Conservation (phyloP, 2,329 filamentous ascomycete genomes). For the Fusarium brachygibbosum region DNA sequence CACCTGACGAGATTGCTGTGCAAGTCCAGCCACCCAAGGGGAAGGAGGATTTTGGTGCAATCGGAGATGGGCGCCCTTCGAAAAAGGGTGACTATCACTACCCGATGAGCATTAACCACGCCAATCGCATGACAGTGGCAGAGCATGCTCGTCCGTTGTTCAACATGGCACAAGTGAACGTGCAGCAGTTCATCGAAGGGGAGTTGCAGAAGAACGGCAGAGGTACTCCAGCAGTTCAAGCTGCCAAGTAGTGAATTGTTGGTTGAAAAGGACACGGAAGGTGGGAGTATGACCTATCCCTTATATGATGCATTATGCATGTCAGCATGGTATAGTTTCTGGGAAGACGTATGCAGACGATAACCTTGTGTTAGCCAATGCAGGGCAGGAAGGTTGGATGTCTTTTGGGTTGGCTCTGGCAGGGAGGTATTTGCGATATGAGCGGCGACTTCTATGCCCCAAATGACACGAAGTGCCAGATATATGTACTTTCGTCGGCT, state of each 20-base stretch:
- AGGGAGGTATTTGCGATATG: slow-evolving; percentile 24
- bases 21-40: slow-evolving; percentile 51
- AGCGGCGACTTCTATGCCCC: slow-evolving; percentile 13
- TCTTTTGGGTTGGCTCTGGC: slow-evolving; percentile 46
- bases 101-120: slow-evolving; percentile 55
- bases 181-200: slow-evolving; percentile 46
- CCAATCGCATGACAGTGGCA: slow-evolving; percentile 54
- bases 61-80: slow-evolving; percentile 55
- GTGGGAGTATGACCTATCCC: slow-evolving; percentile 29
- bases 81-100: slow-evolving; percentile 46
- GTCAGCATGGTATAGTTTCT: slow-evolving; percentile 29
- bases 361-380: slow-evolving; percentile 31
- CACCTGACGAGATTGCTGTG: slow-evolving; percentile 46
- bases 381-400: slow-evolving; percentile 46
- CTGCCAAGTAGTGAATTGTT: slow-evolving; percentile 21
- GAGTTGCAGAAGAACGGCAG: slow-evolving; percentile 22
- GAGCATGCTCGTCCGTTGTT: slow-evolving; percentile 60
- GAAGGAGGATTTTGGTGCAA: slow-evolving; percentile 53
- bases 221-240: slow-evolving; percentile 8
- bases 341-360: slow-evolving; percentile 22
- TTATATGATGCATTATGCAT: slow-evolving; percentile 15
- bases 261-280: slow-evolving; percentile 38
- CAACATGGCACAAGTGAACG: slow-evolving; percentile 56
- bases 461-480: slow-evolving; percentile 10
- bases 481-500: slow-evolving; percentile 15